Conservation (phyloP, 2,329 filamentous ascomycete genomes). For the Arthrobotrys sphaeroides region DNA sequence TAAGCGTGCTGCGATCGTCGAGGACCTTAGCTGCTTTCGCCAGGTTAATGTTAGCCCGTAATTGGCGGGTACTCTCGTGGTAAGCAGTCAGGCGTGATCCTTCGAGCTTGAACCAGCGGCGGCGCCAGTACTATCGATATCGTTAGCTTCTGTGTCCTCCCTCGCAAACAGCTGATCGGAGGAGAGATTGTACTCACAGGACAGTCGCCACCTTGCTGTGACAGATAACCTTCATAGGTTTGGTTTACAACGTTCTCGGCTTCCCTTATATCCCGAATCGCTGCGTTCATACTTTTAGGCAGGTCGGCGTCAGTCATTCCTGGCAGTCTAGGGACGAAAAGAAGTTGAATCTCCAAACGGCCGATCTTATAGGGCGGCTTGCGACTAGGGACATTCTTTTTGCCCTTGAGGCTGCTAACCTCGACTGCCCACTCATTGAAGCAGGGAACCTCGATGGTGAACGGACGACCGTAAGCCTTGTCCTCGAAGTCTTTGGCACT, state of each 20-base stretch:
- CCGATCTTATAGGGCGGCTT: constrained; percentile 96
- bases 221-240: constrained; percentile 86
- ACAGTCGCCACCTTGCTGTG: constrained; percentile 97
- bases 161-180: too few species aligned
- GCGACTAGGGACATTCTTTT: constrained; percentile 78
- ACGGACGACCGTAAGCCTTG: constrained; percentile 85
- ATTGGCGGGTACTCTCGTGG: constrained; percentile 93
- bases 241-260: constrained; percentile 81
- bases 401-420: constrained; percentile 91
- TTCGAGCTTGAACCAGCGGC: constrained; percentile 93
- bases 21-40: constrained; percentile 92
- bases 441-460: constrained; percentile 87
- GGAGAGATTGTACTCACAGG: constrained; percentile 80
- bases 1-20: constrained; percentile 85
- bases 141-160: too few species aligned
- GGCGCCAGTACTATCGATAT: constrained; percentile 83
- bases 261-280: constrained; percentile 89
- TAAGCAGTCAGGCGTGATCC: constrained; percentile 93
- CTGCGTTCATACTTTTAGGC: constrained; percentile 99
- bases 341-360: constrained; percentile 89
- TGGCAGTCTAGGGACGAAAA: constrained; percentile 94
- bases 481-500: constrained; percentile 92
- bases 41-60: constrained; percentile 94
- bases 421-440: constrained; percentile 99
- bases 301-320: constrained; percentile 87